These are phyloP conservation scores for Colletotrichum sp. DNA, from an alignment of 2,329 filamentous ascomycete species.

Conservation along the genomic window DNA sequence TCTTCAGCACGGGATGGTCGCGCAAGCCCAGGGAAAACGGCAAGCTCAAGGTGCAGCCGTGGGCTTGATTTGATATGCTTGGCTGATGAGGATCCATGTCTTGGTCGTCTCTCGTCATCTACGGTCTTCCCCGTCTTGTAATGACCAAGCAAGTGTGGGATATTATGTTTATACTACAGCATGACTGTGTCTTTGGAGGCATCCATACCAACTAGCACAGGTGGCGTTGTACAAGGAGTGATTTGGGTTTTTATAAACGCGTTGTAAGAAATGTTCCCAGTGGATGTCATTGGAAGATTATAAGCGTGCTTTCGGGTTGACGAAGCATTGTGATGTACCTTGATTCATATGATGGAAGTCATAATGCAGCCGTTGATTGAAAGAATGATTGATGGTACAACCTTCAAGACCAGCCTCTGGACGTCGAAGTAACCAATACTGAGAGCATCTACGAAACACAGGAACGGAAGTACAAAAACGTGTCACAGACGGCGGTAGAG, in stretches of 20 bases:
- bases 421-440: not conserved
- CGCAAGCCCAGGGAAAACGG: slow-evolving; percentile 66
- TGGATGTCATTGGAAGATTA: not conserved
- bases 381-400: not conserved
- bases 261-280: not conserved
- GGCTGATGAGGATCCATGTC: not conserved
- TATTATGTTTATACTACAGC: slow-evolving; percentile 12
- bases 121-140: not conserved
- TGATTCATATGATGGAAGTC: not conserved
- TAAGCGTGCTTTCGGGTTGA: not conserved
- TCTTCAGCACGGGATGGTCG: slow-evolving; percentile 84
- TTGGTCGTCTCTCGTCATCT: not conserved
- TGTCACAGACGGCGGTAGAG: not conserved
- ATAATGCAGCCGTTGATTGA: not conserved
- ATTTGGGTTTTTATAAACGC: not conserved
- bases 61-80: not conserved
- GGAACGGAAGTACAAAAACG: no score
- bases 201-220: not conserved
- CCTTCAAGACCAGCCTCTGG: not conserved
- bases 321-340: not conserved
- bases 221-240: slow-evolving; percentile 7
- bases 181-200: slow-evolving; percentile 3
- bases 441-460: no score
- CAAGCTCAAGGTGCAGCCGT: slow-evolving; percentile 30
- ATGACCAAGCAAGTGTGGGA: not conserved